Base-by-base conservation (phyloP, 2,329 filamentous ascomycete species). In the Fusarium stilboides region DNA sequence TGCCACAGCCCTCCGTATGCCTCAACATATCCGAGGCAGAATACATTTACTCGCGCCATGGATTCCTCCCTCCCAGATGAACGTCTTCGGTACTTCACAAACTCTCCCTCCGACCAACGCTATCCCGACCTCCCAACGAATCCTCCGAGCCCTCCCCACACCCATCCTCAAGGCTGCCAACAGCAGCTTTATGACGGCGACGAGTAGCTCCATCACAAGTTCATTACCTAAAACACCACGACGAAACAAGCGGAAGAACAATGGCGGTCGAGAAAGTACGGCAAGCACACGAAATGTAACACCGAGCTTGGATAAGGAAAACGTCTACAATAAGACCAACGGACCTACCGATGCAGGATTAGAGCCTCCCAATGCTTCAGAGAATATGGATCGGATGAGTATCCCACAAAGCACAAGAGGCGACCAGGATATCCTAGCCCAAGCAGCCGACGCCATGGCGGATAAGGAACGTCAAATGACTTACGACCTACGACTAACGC, bases 11-110 rank as follows among this genome's bases (percentile, higher is more conserved):
- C 85, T 99, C 44, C 92, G 96, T 44, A 97, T 99, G 88, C 96
- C 96, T 6, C 94, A 98, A 74, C 93, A 98, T 76, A 97, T 99
- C 65, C 91, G 94, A 8, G 96, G 96, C 20, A 91, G 94, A 54
- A 96, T 99, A 57, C 96, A 99, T 79, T 88, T 99, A 4, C 86
- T 99, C 10, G 95, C 96, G 1, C 96, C 96, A 0, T 98, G 94
- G 96, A 98, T 99, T 46, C 96, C 96, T 2, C 96, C 96, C 0
- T 98, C 94, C 6, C 94, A 97, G 77, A 92, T 97, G 85, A 94
- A 90, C 54, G 90, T 92, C 19, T 91, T 94, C 69, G 90, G 91
- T 28, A 86, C 88, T 3, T 90, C 92, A 17, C 90, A 93, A 74
- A 90, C 90, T 17, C 86, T 91, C 5, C 91, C 93, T 1, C 94